These are phyloP conservation scores for Candida oleophila DNA, from an alignment of 805 yeast species.

Conservation along the genomic window DNA sequence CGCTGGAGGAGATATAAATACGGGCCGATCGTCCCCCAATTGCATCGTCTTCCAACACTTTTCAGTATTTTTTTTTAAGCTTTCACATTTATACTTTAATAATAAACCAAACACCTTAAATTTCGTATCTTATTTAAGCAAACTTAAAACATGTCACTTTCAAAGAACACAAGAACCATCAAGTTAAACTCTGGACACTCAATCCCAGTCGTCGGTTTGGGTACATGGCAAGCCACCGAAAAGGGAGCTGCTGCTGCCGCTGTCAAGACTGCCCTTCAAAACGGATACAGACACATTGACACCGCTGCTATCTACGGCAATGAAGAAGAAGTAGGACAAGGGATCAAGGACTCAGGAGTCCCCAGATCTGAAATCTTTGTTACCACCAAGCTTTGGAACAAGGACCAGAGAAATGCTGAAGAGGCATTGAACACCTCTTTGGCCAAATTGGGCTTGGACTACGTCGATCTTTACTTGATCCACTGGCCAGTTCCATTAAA, in stretches of 20 bases:
- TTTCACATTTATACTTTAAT: too few species aligned
- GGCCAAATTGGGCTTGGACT: conserved; percentile 61
- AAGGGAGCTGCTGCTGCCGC: conserved; percentile 56
- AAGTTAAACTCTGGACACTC: conserved; percentile 60
- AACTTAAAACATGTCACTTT: too few species aligned
- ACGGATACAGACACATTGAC: conserved; percentile 74
- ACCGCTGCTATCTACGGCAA: conserved; percentile 66
- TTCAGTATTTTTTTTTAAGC: too few species aligned
- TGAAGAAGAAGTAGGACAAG: conserved; percentile 59
- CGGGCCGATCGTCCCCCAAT: too few species aligned
- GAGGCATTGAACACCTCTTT: conserved; percentile 56
- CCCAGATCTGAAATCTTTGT: conserved; percentile 62
- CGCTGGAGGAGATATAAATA: too few species aligned
- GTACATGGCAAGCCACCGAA: conserved; percentile 66
- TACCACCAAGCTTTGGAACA: conserved; percentile 66
- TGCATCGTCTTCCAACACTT: too few species aligned
- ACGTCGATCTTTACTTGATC: conserved; percentile 70
- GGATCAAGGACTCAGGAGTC: conserved; percentile 52
- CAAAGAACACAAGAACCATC: conserved; percentile 11
- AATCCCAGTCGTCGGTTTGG: conserved; percentile 71
- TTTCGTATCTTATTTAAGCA: too few species aligned
- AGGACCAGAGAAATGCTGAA: conserved; percentile 48
- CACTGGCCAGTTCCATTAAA: conserved; percentile 69
- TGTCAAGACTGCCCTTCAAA: conserved; percentile 57
- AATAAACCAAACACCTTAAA: too few species aligned